phyloP scores from a whole-genome alignment of 176 grass and related monocot species.

The Cenchrus fungigraminus region DNA sequence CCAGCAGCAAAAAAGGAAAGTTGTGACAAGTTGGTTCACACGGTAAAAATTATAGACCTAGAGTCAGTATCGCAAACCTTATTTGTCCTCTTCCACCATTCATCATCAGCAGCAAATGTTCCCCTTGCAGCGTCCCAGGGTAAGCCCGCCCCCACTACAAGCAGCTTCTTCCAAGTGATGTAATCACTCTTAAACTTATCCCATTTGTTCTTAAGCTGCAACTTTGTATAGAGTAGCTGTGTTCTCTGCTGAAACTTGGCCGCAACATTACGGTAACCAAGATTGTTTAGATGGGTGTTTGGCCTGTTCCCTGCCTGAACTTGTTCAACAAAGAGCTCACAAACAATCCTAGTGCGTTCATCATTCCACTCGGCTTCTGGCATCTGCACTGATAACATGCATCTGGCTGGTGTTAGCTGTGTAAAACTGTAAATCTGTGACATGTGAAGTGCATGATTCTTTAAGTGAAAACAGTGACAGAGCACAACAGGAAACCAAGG shows the following conservation, averaged over 20 bases:
- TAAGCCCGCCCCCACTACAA: slow-evolving; percentile 27
- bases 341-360: slow-evolving; percentile 46
- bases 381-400: slow-evolving; percentile 34
- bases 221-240: slow-evolving; percentile 36
- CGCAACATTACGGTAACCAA: slow-evolving; percentile 39
- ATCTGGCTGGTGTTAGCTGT: background rate
- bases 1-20: background rate
- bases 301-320: slow-evolving; percentile 45
- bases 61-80: slow-evolving; percentile 37
- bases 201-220: slow-evolving; percentile 59
- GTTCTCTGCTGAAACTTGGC: slow-evolving; percentile 46
- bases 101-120: slow-evolving; percentile 43
- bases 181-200: slow-evolving; percentile 52
- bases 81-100: slow-evolving; percentile 58
- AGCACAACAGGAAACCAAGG: background rate
- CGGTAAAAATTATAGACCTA: background rate
- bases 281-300: slow-evolving; percentile 53
- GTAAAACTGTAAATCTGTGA: background rate
- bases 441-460: background rate
- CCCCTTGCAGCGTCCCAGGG: slow-evolving; percentile 38
- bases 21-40: background rate
- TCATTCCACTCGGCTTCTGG: slow-evolving; percentile 57
- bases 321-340: slow-evolving; percentile 51
- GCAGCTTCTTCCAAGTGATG: slow-evolving; percentile 41
- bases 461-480: background rate